Evolutionary conservation across 208 protist species (phyloP), one percentile per base, ranked within the genome.

Genomic region (Trypanosoma conorhini): DNA sequence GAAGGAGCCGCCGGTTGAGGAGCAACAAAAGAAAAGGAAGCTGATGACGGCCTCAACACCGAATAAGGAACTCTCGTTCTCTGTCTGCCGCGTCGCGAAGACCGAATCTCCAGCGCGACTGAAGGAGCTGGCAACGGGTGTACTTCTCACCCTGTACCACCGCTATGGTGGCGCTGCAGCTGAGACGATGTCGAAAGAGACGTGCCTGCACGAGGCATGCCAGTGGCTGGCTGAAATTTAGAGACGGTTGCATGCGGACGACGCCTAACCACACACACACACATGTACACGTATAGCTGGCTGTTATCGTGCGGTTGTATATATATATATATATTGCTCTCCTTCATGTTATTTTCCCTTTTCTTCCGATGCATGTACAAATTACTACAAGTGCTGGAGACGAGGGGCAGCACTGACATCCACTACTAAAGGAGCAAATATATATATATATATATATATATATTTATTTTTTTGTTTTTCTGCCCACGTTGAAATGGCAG

Each of bases 141-240:
- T 86, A 1, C 68, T 86, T 28, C 71, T 82, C 26, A 78, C 76
- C 7, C 54, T 82, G 22, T 80, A 74, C 40, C 51, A 46, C 13
- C 30, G 73, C 24, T 80, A 74, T 67, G 75, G 58, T 24, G 31
- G 17, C 26, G 22, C 66, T 46, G 38, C 51, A 7, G 26, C 33
- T 22, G 31, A 50, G 22, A 21, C 24, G 33, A 30, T 46, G 31
- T 13, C 22, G 5, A 26, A 38, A n/a, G 58, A 69, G 22, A 54
- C 28, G 19, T 33, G 9, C 24, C 42, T 76, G 28, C 5, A 9
- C 22, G 30, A 48, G 8, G 71, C 71, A 15, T 31, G 46, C 21
- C 22, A 26, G 31, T 76, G 71, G 71, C 42, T 66, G 5, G 48
- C 12, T 48, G 22, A 70, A 5, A 62, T 70, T 44, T 66, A 69